These are phyloP conservation scores for Yamadazyma songkhlaensis DNA, from an alignment of 1,139 yeast species.

Conservation along the genomic window DNA sequence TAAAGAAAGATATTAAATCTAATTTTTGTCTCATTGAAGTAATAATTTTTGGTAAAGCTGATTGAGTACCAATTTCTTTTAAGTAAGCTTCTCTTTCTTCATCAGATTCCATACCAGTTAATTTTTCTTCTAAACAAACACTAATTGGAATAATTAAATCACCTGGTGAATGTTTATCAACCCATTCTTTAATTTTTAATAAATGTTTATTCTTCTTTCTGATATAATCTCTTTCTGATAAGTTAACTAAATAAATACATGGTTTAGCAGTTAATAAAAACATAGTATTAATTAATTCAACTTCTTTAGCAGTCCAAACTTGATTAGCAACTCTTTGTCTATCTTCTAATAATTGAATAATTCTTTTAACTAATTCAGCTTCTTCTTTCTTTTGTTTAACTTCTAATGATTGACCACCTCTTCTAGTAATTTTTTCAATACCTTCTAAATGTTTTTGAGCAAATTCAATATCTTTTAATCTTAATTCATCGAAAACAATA, in stretches of 20 bases:
- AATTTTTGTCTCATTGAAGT: constrained; percentile 79
- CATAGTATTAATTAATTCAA: constrained; percentile 85
- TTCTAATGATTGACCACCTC: constrained; percentile 96
- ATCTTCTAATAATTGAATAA: constrained; percentile 70
- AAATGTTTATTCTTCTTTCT: constrained; percentile 98
- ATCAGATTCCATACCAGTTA: constrained; percentile 83
- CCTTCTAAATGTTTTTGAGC: constrained; percentile 87
- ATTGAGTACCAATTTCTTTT: constrained; percentile 77
- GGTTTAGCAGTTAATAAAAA: constrained; percentile 92
- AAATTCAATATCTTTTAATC: constrained; percentile 95
- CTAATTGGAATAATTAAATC: constrained; percentile 93
- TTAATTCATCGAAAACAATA: constrained; percentile 85
- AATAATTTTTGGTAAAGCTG: constrained; percentile 88
- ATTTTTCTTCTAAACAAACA: constrained; percentile 88
- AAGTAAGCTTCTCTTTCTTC: constrained; percentile 92
- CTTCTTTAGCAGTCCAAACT: constrained; percentile 86
- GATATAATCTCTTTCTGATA: constrained; percentile 89
- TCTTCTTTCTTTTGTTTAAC: constrained; percentile 94
- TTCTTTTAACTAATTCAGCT: constrained; percentile 72
- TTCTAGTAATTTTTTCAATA: constrained; percentile 79
- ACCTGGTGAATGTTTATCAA: constrained; percentile 90
- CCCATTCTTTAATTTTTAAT: constrained; percentile 92
- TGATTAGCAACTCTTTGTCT: constrained; percentile 94
- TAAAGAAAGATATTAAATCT: constrained; percentile 79
- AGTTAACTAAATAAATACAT: constrained; percentile 88